phyloP scores from a whole-genome alignment of 2,329 filamentous ascomycete genomes.

The Didymella segeticola region DNA sequence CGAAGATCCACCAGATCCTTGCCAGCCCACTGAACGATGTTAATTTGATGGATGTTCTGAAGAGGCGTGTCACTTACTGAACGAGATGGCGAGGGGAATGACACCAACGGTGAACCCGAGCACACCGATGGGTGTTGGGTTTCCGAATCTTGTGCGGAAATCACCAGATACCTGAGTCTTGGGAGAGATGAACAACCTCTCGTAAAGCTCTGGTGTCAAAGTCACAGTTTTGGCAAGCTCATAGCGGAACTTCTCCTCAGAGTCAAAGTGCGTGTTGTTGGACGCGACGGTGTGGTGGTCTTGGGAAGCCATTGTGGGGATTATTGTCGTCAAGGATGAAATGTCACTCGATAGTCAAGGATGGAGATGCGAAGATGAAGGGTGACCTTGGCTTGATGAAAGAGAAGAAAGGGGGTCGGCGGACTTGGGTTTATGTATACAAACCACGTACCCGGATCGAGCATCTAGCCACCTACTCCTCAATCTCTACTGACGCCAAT shows the following conservation, averaged over 20 bases:
- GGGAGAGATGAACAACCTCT: slow-evolving; percentile 21
- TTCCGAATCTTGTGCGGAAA: slow-evolving; percentile 19
- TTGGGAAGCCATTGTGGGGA: slow-evolving; percentile 9
- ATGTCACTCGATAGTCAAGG: background rate
- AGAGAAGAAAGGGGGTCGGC: background rate
- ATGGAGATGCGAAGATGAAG: background rate
- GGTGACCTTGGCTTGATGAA: background rate
- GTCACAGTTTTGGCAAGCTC: slow-evolving; percentile 22
- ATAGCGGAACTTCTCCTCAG: slow-evolving; percentile 23
- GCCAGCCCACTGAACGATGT: slow-evolving; percentile 21
- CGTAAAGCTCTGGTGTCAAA: slow-evolving; percentile 26
- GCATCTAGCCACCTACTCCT: slow-evolving; percentile 10
- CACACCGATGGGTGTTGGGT: slow-evolving; percentile 24
- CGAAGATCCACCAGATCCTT: slow-evolving; percentile 19
- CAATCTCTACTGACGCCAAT: background rate
- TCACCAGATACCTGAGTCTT: slow-evolving; percentile 16
- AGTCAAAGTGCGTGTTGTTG: slow-evolving; percentile 19
- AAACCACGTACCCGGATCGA: background rate
- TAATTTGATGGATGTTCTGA: background rate
- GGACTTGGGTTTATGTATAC: slow-evolving; percentile 3
- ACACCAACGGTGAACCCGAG: slow-evolving; percentile 23
- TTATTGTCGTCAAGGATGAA: background rate
- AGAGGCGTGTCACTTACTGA: slow-evolving; percentile 10
- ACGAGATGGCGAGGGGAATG: slow-evolving; percentile 19
- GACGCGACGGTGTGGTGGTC: slow-evolving; percentile 13